These are phyloP conservation scores for Trametes coccinea DNA, from an alignment of 768 basidiomycete genomes.

Conservation along the genomic window DNA sequence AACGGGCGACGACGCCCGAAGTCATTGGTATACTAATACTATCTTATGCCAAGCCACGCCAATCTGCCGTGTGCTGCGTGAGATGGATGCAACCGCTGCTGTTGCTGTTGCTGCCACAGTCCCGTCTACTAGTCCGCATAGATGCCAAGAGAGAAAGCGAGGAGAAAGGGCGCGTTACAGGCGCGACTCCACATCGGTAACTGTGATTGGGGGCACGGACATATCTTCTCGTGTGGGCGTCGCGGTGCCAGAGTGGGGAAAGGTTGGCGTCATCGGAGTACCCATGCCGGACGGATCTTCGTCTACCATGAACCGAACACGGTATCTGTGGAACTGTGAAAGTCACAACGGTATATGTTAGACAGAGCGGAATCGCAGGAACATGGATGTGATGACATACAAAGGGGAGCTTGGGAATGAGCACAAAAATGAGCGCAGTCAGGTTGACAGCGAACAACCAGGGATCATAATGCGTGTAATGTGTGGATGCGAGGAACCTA, in stretches of 20 bases:
- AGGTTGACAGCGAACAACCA: slow-evolving; percentile 93
- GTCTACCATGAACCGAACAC: slow-evolving; percentile 73
- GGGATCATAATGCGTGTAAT: slow-evolving; percentile 96
- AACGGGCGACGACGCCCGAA: slow-evolving; percentile 2
- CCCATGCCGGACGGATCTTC: slow-evolving; percentile 59
- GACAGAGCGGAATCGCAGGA: slow-evolving; percentile 1
- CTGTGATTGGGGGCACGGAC: slow-evolving; percentile 32
- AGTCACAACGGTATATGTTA: slow-evolving; percentile 18
- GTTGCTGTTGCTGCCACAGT: background rate
- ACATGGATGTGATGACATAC: slow-evolving; percentile 43
- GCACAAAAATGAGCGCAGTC: slow-evolving; percentile 72
- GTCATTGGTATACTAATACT: background rate
- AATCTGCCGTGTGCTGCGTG: background rate
- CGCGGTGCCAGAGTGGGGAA: slow-evolving; percentile 53
- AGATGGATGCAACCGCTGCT: slow-evolving; percentile 2
- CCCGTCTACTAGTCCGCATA: slow-evolving; percentile 18
- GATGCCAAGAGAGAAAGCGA: background rate
- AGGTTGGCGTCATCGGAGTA: slow-evolving; percentile 64
- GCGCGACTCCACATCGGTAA: slow-evolving; percentile 35
- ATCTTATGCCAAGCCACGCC: background rate
- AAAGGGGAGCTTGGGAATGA: slow-evolving; percentile 95
- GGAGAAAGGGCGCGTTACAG: slow-evolving; percentile 4
- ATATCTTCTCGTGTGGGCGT: slow-evolving; percentile 33
- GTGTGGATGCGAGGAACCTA: slow-evolving; percentile 95
- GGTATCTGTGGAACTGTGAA: slow-evolving; percentile 74